Evolutionary conservation across 1,284 basidiomycete genomes (phyloP).

Genomic region (Sporisorium graminicola): DNA sequence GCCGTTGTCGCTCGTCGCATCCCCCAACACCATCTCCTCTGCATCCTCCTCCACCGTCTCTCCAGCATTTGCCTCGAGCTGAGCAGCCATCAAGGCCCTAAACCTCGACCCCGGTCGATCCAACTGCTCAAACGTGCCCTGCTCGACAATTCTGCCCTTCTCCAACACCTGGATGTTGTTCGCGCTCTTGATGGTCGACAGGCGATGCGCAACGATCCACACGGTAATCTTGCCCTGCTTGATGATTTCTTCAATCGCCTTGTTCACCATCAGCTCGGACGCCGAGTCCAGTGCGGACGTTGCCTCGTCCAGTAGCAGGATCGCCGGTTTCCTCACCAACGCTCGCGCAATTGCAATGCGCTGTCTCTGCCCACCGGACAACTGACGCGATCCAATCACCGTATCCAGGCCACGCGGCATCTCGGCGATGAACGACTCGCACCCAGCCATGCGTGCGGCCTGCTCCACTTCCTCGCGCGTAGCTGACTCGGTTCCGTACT

Average conservation of each 20-base stretch:
- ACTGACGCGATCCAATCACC: constrained; percentile 70
- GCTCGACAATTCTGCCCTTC: constrained; percentile 72
- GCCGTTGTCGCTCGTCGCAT: no score
- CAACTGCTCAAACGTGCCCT: constrained; percentile 72
- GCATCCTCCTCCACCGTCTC: constrained; percentile 2
- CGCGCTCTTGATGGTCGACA: constrained; percentile 72
- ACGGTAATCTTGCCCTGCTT: constrained; percentile 72
- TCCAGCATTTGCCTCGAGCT: constrained; percentile 49
- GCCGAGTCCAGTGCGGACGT: constrained; percentile 71
- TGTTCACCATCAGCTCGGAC: constrained; percentile 71
- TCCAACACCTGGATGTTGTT: constrained; percentile 72
- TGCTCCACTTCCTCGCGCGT: constrained; percentile 86
- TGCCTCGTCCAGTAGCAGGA: constrained; percentile 70
- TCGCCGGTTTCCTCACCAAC: constrained; percentile 71
- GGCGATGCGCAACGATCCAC: constrained; percentile 73
- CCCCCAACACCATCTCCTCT: background rate
- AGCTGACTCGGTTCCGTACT: constrained; percentile 80
- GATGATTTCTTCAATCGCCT: constrained; percentile 72
- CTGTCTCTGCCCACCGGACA: constrained; percentile 72
- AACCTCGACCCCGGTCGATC: constrained; percentile 63
- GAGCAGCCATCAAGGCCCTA: constrained; percentile 63
- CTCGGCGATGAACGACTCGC: constrained; percentile 88
- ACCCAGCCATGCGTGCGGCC: constrained; percentile 90
- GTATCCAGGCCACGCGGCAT: constrained; percentile 88
- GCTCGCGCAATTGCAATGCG: constrained; percentile 73